These are phyloP conservation scores for Epipyxis sp. DNA, from an alignment of 108 stramenopile genomes.

Conservation along the genomic window DNA sequence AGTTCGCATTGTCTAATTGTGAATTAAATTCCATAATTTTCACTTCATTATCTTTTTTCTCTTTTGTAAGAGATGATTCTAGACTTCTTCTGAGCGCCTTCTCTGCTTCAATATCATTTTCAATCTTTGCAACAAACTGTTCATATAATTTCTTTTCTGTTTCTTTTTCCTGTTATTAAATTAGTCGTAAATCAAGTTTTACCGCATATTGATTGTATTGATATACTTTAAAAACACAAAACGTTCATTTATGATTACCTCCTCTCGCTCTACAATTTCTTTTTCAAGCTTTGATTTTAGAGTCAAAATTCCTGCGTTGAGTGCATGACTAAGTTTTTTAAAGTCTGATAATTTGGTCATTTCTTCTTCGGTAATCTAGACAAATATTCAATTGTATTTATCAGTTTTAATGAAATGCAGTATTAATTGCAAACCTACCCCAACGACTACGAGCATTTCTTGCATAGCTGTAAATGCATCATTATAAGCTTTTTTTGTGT, in stretches of 20 bases:
- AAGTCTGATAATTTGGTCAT: neutral
- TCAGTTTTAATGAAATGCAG: too few relatives aligned
- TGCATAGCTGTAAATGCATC: neutral
- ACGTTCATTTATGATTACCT: neutral
- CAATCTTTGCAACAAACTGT: too few relatives aligned
- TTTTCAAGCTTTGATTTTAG: neutral
- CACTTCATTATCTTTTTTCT: neutral
- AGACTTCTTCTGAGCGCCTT: neutral
- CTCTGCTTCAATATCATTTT: neutral
- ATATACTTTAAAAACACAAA: too few relatives aligned
- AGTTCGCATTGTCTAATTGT: neutral
- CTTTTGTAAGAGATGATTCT: neutral
- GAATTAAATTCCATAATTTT: neutral
- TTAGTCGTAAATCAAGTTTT: too few relatives aligned
- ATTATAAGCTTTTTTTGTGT: neutral
- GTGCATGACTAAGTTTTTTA: neutral
- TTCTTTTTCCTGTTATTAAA: too few relatives aligned
- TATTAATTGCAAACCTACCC: neutral
- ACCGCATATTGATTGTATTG: too few relatives aligned
- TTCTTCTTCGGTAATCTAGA: conserved; percentile 18
- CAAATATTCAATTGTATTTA: neutral
- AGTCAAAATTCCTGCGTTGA: neutral
- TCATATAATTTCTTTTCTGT: too few relatives aligned
- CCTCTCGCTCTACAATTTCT: neutral
- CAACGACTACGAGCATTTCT: neutral